phyloP scores from a whole-genome alignment of 73 alveolate genomes.

The Paramecium biaurelia region DNA sequence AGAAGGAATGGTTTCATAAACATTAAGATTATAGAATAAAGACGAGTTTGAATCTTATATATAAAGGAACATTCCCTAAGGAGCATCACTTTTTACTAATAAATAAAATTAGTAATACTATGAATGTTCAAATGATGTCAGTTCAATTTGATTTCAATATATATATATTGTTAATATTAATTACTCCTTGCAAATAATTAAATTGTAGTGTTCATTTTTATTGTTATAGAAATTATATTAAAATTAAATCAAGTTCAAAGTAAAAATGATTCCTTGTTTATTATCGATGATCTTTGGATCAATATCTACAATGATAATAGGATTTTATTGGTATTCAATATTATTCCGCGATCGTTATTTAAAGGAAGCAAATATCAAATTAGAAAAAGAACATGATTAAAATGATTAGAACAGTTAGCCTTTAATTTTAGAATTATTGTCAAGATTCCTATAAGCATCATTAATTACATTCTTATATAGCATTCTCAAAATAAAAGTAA shows the following conservation, averaged over 20 bases:
- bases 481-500: neutral
- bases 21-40: neutral
- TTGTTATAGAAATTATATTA: neutral
- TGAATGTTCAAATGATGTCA: slow-evolving; percentile 24
- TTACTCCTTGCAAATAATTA: too few relatives aligned
- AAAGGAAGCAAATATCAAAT: neutral
- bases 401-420: neutral
- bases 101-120: neutral
- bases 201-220: too few relatives aligned
- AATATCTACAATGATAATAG: neutral
- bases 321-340: neutral
- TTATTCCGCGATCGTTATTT: neutral
- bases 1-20: neutral
- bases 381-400: neutral
- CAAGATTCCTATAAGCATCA: neutral
- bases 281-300: neutral
- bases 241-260: neutral
- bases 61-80: neutral
- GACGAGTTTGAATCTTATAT: neutral
- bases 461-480: neutral
- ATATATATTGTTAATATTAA: too few relatives aligned
- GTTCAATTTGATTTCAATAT: neutral
- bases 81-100: neutral
- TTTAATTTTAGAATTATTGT: neutral
- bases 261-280: neutral